A percentile compares a stretch with the other conserved stretches of the same genome.
These are phyloP conservation scores for Annulohypoxylon nitens DNA, from an alignment of 495 filamentous ascomycete species.

Conservation along the genomic window DNA sequence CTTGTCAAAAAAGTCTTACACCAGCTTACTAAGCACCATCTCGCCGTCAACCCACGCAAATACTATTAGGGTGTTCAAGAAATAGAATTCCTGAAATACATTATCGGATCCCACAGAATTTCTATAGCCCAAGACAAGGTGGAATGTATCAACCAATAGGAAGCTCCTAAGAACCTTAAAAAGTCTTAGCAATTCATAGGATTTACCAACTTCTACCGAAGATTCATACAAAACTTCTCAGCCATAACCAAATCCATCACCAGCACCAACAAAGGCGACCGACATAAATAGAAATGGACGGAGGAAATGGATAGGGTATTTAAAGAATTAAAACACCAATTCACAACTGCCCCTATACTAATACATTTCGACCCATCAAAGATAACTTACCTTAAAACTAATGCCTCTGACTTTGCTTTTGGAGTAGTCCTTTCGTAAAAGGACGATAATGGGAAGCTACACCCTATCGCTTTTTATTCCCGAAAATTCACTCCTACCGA, in stretches of 20 bases:
- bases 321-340: not conserved
- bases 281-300: not conserved
- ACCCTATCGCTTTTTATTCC: conserved; percentile 1
- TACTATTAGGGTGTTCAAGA: too few relatives aligned
- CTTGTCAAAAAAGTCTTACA: too few relatives aligned
- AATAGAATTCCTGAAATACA: too few relatives aligned
- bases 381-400: not conserved
- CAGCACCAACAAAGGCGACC: not conserved
- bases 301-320: not conserved
- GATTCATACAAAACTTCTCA: not conserved
- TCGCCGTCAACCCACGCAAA: too few relatives aligned
- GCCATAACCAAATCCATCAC: too few relatives aligned
- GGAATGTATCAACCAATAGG: not conserved
- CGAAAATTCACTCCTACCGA: not conserved
- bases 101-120: not conserved
- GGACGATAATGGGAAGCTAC: not conserved
- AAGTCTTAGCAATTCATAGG: not conserved
- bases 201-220: not conserved
- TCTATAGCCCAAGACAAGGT: not conserved
- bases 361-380: not conserved
- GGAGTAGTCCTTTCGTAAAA: not conserved
- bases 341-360: not conserved
- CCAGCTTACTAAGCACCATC: too few relatives aligned
- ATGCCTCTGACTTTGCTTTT: not conserved
- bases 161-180: not conserved